Percentiles rank a stretch among this genome's conserved stretches.
phyloP scores from a whole-genome alignment of 495 filamentous ascomycete species.

The Cudoniella acicularis region DNA sequence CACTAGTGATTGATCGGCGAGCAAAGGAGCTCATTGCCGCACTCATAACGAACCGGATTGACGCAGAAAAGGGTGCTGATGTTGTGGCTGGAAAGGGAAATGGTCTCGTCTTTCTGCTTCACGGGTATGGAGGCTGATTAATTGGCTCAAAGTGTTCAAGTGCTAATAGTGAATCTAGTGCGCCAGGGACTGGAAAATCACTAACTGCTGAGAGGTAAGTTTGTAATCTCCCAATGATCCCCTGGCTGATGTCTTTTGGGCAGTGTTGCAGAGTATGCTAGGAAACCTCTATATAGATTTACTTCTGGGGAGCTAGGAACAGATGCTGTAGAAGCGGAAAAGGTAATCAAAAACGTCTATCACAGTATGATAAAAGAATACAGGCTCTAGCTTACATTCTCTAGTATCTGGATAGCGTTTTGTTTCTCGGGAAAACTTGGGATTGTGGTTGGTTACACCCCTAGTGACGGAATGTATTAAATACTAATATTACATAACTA shows the following conservation, averaged over 20 bases:
- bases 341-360: neutral
- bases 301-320: conserved; percentile 52
- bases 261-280: conserved; percentile 44
- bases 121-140: conserved; percentile 32
- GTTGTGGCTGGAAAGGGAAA: conserved; percentile 44
- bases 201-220: conserved; percentile 37
- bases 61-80: conserved; percentile 30
- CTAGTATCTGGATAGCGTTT: conserved; percentile 40
- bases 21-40: conserved; percentile 48
- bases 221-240: neutral
- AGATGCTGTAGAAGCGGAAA: conserved; percentile 39
- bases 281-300: conserved; percentile 47
- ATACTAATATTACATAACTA: too few species aligned
- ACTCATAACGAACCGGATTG: conserved; percentile 33
- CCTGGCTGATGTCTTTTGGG: neutral
- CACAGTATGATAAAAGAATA: too few species aligned
- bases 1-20: conserved; percentile 41
- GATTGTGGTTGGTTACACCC: conserved; percentile 20
- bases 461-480: conserved; percentile 17
- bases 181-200: conserved; percentile 50
- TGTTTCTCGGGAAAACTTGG: conserved; percentile 46
- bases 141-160: neutral
- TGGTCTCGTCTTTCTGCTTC: conserved; percentile 48
- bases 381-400: neutral
- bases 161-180: neutral